Evolutionary conservation across 164 flowering plant species (phyloP), one percentile per base, ranked within the genome.

Genomic region (Euptelea pleiosperma): DNA sequence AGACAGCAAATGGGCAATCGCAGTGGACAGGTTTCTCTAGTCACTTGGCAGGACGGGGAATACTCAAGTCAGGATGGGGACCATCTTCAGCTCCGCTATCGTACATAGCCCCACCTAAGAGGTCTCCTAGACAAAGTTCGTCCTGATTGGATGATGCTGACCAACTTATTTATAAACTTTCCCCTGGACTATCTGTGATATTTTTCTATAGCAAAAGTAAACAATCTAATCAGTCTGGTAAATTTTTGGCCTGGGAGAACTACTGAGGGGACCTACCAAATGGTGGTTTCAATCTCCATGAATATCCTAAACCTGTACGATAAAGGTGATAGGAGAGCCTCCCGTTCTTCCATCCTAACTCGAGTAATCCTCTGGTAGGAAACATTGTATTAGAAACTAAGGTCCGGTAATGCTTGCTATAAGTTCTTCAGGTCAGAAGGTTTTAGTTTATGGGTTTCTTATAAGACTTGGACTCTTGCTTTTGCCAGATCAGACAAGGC

Each of bases 1-100:
- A 47, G 99, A 94, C 76, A 87, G 99, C 84, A 91, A 79, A 64
- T 94, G 98, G 98, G 44, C 96, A 46, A 84, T 94, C 62, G 96
- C 99, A 58, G 73, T 94, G 7, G 78, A 94, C 90, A 89, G 98
- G 98, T 94, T 53, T 52, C 25, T 42, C 45, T n/a, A n/a, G n/a
- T n/a, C n/a, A n/a, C n/a, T n/a, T n/a, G n/a, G n/a, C n/a, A n/a
- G n/a, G n/a, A n/a, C n/a, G n/a, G n/a, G n/a, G n/a, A n/a, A n/a
- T n/a, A n/a, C n/a, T n/a, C n/a, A n/a, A n/a, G n/a, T n/a, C n/a
- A n/a, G n/a, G n/a, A n/a, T n/a, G n/a, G n/a, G n/a, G n/a, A n/a
- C n/a, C n/a, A n/a, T n/a, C n/a, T n/a, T n/a, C n/a, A n/a, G n/a
- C n/a, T n/a, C n/a, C n/a, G n/a, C n/a, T n/a, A n/a, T n/a, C n/a